phyloP scores from a whole-genome alignment of 1,139 yeast species.

The Saccharomyces hybrid region DNA sequence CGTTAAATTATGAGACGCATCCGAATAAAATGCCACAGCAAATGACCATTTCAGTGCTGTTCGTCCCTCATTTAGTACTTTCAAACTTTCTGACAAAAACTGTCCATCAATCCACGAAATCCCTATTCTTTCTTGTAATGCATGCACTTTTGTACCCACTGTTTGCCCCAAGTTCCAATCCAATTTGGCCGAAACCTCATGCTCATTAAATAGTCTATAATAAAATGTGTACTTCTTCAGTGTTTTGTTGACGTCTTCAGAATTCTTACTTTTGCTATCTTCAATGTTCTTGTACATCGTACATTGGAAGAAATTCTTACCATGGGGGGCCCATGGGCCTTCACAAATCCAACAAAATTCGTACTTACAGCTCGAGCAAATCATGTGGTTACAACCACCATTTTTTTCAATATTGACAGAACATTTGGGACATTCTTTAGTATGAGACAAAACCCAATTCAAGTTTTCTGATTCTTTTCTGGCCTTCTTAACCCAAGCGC shows the following conservation, averaged over 20 bases:
- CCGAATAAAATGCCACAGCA: constrained; percentile 68
- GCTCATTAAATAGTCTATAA: constrained; percentile 68
- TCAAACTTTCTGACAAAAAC: constrained; percentile 67
- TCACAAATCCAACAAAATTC: constrained; percentile 95
- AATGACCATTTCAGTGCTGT: constrained; percentile 87
- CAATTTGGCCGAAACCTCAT: constrained; percentile 68
- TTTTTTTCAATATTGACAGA: constrained; percentile 60
- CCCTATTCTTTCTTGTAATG: constrained; percentile 54
- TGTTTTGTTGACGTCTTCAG: constrained; percentile 36
- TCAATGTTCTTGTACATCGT: constrained; percentile 38
- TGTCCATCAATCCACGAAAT: constrained; percentile 90
- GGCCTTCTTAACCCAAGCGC: constrained; percentile 72
- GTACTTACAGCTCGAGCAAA: constrained; percentile 65
- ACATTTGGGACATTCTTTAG: constrained; percentile 70
- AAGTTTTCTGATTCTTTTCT: constrained; percentile 84
- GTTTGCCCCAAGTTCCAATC: constrained; percentile 58
- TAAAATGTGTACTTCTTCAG: constrained; percentile 69
- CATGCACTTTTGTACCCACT: constrained; percentile 58
- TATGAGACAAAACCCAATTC: constrained; percentile 83
- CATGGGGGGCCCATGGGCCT: constrained; percentile 72
- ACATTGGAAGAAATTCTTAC: constrained; percentile 59
- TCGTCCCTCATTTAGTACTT: constrained; percentile 59
- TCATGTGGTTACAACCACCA: constrained; percentile 97
- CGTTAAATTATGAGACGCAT: constrained; percentile 40
- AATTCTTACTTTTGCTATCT: constrained; percentile 29